Conservation (phyloP, 2,329 filamentous ascomycete genomes). For the Sporothrix curviconia region DNA sequence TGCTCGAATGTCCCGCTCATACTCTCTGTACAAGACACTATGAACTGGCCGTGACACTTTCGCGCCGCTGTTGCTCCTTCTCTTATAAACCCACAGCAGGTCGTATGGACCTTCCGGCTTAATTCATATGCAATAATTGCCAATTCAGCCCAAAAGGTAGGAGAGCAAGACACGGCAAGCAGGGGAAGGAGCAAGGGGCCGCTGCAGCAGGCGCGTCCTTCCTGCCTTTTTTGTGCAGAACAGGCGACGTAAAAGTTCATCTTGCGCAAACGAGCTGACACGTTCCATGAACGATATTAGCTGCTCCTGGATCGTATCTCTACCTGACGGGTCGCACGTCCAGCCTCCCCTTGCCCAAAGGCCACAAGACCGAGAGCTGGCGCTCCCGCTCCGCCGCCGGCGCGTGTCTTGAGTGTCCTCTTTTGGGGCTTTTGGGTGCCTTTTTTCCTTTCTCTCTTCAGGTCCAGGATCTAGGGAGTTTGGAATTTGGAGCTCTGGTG, state of each 20-base stretch:
- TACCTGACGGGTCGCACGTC: too few species aligned
- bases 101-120: neutral
- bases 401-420: neutral
- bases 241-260: too few species aligned
- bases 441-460: neutral
- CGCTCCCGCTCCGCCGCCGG: conserved; percentile 16
- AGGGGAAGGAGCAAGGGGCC: too few species aligned
- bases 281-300: too few species aligned
- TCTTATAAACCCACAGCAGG: neutral
- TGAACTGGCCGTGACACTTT: neutral
- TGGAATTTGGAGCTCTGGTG: too few species aligned
- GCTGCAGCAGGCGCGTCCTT: too few species aligned
- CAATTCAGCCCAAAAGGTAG: conserved; percentile 7
- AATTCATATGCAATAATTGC: neutral
- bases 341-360: too few species aligned
- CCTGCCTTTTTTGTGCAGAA: too few species aligned
- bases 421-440: neutral
- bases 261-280: too few species aligned
- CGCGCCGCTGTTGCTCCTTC: conserved; percentile 3
- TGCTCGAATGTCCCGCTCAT: neutral
- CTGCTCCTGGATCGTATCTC: too few species aligned
- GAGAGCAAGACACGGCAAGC: neutral
- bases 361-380: neutral
- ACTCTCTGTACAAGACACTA: neutral
- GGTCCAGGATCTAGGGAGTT: neutral